phyloP scores from a whole-genome alignment of 306 rosid species.

The Carpinus fangiana region DNA sequence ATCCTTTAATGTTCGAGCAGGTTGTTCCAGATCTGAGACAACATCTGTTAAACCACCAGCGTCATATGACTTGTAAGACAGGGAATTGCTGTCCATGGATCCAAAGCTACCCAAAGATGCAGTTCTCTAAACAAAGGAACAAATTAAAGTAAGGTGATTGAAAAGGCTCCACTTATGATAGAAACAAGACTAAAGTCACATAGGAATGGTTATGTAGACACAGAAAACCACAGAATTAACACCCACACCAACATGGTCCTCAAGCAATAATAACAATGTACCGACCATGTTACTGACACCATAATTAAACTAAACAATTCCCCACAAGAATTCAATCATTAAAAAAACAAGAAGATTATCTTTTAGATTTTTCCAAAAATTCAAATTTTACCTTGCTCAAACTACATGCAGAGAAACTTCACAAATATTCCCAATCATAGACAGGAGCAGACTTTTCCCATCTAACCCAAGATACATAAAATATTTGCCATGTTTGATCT shows the following conservation, averaged over 20 bases:
- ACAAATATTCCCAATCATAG: not conserved
- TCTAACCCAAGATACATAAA: not conserved
- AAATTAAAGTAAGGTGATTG: constrained; percentile 24
- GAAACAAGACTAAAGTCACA: constrained; percentile 16
- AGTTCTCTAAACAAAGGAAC: constrained; percentile 48
- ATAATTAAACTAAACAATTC: not conserved
- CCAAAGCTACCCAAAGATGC: constrained; percentile 53
- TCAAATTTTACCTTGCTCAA: not conserved
- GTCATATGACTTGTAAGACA: constrained; percentile 47
- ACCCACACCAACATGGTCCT: not conserved
- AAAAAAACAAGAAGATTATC: not conserved
- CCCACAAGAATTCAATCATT: not conserved
- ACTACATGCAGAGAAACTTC: not conserved
- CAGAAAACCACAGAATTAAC: not conserved
- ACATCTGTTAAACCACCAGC: constrained; percentile 52
- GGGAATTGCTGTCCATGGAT: constrained; percentile 50
- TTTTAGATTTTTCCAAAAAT: not conserved
- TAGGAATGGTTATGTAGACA: not conserved
- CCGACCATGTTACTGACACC: not conserved
- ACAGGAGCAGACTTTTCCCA: not conserved
- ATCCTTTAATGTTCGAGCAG: constrained; percentile 38
- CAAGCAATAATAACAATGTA: constrained; percentile 2
- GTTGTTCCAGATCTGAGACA: constrained; percentile 46
- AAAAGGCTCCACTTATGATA: constrained; percentile 17
- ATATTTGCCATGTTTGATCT: not conserved